Evolutionary conservation across 495 filamentous ascomycete genomes (phyloP), one percentile per base, ranked within the genome.

Genomic region (Alectoria sarmentosa): DNA sequence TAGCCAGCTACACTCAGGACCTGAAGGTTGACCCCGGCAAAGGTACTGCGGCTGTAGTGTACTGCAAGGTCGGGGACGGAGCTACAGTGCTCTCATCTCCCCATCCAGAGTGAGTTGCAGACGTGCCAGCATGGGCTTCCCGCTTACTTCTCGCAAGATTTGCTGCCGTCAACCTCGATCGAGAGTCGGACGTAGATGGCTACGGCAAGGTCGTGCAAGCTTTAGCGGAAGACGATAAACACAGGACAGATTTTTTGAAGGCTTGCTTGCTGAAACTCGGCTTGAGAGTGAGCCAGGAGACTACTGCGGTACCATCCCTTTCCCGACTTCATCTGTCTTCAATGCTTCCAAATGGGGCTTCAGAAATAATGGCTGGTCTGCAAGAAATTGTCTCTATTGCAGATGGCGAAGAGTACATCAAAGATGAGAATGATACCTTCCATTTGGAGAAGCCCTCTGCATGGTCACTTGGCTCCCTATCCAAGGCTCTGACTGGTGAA

Each of bases 21-120:
- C 73, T 96, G n/a, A 84, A 87, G 66, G 89, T 96, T 26, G 84
- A 93, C 61, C 79, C 86, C 3, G 93, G 91, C 9, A 78, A 83
- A 48, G 84, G 79, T 7, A 70, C 73, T 26, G 93, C 93, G 13
- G 92, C 94, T 14, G 80, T 95, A 4, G 86, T 98, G 14, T 96
- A 92, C 72, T 88, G 92, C 69, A 90, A 90, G 69, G 82, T 96
- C 42, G 93, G 92, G 1, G 84, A 91, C n/a, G 94, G 94, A 28
- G 79, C 80, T 32, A 90, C 85, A 2, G 76, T 97, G 28, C 76
- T 98, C 39, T 95, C 89, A 2, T 91, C 92, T 0, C 90, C 93
- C 49, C 95, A 98, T 80, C 93, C 94, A 56, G 95, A 98, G 90
- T 96, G 79, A 76, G 87, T 82, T 23, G 32, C 48, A 34, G 38